Base-by-base conservation (phyloP, 2,329 filamentous ascomycete species). In the Fusarium begoniae region DNA sequence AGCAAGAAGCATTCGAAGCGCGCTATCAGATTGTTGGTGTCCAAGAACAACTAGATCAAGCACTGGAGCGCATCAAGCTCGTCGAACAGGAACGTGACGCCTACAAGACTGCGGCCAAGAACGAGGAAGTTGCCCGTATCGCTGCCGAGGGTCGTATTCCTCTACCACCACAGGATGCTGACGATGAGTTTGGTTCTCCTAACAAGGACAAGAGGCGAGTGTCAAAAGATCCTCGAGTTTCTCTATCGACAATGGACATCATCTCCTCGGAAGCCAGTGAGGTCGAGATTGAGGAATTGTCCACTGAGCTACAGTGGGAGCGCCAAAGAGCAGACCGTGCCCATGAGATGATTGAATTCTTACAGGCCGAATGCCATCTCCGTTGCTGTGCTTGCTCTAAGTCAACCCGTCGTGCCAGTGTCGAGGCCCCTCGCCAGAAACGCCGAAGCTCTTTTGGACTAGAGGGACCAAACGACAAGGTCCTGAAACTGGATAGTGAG, bases 61-160 rank as follows among this genome's bases (percentile, higher is more conserved):
- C 92, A 24, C 85, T 89, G 54, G 90, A 92, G 72, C 88, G 87
- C 53, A 85, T 93, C 75, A 90, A 88, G 79, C 83, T 92, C 38
- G 86, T 93, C 22, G 92, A 94, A 79, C 90, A 93, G 78, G 93
- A 95, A 81, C 91, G 92, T 13, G 92, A 94, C 80, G 90, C 92
- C 7, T 88, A 93, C 78, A 93, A 92, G 83, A 91, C 89, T 6
- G 90, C 91, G 57, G 88, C 93, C 38, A 88, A 92, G 82, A 92
- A 93, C 76, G 92, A 94, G 77, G 92, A 94, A 79, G 88, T 94
- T 30, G 89, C 91, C 26, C 88, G 91, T 56, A 91, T 94, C 60
- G 92, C 93, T 7, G 90, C 92, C 28, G 92, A 94, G 79, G 92
- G 92, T 24, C 88, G 87, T 50, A 88, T 94, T 61, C 90, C 92